Conservation (phyloP, 352 stramenopile genomes). For the Pythium rhizo-oryzae region DNA sequence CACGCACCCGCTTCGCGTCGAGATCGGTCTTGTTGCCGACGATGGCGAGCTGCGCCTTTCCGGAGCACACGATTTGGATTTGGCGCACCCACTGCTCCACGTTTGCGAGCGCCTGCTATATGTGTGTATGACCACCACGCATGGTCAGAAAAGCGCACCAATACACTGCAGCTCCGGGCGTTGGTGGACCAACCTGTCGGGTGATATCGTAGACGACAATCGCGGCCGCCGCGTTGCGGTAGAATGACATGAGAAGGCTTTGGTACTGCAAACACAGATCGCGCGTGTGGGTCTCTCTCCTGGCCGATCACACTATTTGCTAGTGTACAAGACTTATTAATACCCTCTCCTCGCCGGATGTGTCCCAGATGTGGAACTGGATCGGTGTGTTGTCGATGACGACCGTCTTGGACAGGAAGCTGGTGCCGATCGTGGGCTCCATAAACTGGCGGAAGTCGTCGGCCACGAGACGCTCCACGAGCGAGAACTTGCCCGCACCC, state of each 20-base stretch:
- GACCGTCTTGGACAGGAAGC: constrained; percentile 97
- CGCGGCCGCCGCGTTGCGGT: constrained; percentile 95
- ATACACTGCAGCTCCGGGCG: constrained; percentile 12
- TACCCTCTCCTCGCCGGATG: constrained; percentile 96
- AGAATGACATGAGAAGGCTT: constrained; percentile 98
- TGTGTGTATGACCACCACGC: background rate
- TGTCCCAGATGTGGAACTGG: constrained; percentile 99
- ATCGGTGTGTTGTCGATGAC: constrained; percentile 91
- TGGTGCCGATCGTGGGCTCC: constrained; percentile 97
- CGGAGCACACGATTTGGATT: constrained; percentile 89
- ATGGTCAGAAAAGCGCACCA: too few relatives aligned
- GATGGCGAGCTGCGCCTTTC: constrained; percentile 96
- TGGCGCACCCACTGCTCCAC: constrained; percentile 96
- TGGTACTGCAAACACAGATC: constrained; percentile 77
- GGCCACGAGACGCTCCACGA: constrained; percentile 96
- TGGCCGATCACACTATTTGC: too few relatives aligned
- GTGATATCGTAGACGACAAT: constrained; percentile 99
- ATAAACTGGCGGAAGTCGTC: constrained; percentile 97
- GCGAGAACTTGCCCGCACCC: constrained; percentile 95
- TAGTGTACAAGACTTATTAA: too few relatives aligned
- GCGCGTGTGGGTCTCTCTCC: background rate
- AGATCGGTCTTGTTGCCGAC: constrained; percentile 95
- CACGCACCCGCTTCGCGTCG: constrained; percentile 76
- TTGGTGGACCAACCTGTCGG: constrained; percentile 54
- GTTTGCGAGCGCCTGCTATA: constrained; percentile 89